Percentiles rank a stretch among this genome's conserved stretches.
phyloP scores from a whole-genome alignment of 768 basidiomycete species.

The Lactarius akahatsu region DNA sequence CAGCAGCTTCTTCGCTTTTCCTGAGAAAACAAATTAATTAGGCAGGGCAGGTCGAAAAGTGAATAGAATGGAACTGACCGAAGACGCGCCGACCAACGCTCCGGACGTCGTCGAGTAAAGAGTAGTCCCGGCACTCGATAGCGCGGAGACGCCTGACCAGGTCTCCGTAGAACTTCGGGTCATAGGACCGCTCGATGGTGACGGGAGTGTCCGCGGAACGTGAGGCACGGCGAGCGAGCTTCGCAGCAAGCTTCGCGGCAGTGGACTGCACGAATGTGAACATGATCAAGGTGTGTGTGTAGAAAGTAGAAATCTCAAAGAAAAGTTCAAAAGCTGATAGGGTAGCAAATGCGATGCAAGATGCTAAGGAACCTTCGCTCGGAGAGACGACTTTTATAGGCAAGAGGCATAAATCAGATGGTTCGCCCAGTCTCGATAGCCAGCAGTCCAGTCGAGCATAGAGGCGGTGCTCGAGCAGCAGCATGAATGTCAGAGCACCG shows the following conservation, averaged over 20 bases:
- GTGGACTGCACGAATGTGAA: constrained; percentile 16
- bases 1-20: constrained; percentile 5
- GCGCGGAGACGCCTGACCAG: neutral
- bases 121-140: neutral
- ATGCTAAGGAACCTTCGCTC: neutral
- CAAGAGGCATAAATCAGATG: neutral
- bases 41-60: neutral
- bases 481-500: neutral
- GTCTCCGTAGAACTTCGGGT: neutral
- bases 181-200: neutral
- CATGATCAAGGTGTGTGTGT: constrained; percentile 8
- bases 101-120: neutral
- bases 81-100: neutral
- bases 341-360: constrained; percentile 1
- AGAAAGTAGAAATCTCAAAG: neutral
- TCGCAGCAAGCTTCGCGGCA: constrained; percentile 2
- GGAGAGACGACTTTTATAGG: neutral
- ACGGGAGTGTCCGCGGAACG: neutral
- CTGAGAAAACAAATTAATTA: neutral
- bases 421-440: neutral
- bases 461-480: neutral
- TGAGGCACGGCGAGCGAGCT: constrained; percentile 4
- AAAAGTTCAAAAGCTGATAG: neutral
- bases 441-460: neutral
- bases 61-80: neutral